Conservation (phyloP, 139 green algal genomes). For the Deuterostichococcus epilithicus region DNA sequence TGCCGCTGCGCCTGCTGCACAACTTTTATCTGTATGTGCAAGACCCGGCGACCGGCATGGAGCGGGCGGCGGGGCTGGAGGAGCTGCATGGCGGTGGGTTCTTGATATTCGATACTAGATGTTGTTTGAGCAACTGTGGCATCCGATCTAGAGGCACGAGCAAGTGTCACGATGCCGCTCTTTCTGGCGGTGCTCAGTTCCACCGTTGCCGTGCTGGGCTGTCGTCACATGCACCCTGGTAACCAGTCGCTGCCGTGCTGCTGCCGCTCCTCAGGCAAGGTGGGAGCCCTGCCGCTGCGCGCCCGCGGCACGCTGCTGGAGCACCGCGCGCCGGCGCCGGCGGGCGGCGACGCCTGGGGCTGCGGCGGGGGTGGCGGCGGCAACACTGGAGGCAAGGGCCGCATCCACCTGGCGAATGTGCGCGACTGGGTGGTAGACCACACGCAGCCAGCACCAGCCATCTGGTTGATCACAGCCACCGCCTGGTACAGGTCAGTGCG, state of each 20-base stretch:
- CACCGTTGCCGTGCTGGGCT: background rate
- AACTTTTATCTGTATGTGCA: conserved; percentile 18
- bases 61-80: conserved; percentile 7
- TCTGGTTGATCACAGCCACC: conserved; percentile 19
- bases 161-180: background rate
- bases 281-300: conserved; percentile 7
- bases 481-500: conserved; percentile 22
- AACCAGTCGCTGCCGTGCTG: too few relatives aligned
- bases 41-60: background rate
- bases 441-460: background rate
- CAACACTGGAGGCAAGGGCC: background rate
- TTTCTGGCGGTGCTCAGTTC: background rate
- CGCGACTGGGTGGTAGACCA: conserved; percentile 25
- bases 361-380: too few relatives aligned
- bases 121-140: background rate
- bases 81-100: conserved; percentile 6
- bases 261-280: conserved; percentile 1
- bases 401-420: conserved; percentile 5
- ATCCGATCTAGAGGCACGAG: background rate
- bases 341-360: conserved; percentile 7
- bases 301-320: conserved; percentile 15
- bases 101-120: background rate
- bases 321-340: conserved; percentile 5
- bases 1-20: conserved; percentile 15
- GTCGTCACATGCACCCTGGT: background rate